phyloP scores from a whole-genome alignment of 164 flowering plant species.

The Berberis vulgaris region DNA sequence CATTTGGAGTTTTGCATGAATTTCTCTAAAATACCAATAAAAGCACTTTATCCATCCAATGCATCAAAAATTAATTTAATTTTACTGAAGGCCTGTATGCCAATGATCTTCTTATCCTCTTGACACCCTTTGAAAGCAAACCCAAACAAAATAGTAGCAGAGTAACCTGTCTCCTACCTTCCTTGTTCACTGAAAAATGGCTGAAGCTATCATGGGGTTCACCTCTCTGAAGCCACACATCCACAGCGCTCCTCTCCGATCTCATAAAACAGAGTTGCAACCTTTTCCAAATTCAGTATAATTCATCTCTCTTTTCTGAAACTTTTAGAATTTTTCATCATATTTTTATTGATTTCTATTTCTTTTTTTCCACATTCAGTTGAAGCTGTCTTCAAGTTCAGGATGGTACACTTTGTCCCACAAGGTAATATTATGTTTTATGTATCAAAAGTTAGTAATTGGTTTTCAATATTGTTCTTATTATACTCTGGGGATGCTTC shows the following conservation, averaged over 20 bases:
- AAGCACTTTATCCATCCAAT: too few relatives aligned
- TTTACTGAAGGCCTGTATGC: too few relatives aligned
- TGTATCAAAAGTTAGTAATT: not conserved
- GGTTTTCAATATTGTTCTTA: not conserved
- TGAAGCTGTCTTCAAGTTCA: constrained; percentile 31
- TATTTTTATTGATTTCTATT: not conserved
- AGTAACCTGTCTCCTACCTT: too few relatives aligned
- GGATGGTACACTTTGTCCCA: constrained; percentile 17
- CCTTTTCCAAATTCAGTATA: constrained; percentile 25
- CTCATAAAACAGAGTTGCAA: constrained; percentile 22
- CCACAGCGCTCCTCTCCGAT: constrained; percentile 3
- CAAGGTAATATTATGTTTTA: constrained; percentile 22
- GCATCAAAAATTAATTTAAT: too few relatives aligned
- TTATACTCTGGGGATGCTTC: not conserved
- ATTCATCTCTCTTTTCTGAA: not conserved
- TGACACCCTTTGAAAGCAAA: too few relatives aligned
- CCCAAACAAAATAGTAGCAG: too few relatives aligned
- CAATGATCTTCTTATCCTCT: too few relatives aligned
- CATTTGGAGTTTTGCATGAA: too few relatives aligned
- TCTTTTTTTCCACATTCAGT: constrained; percentile 24
- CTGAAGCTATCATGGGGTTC: too few relatives aligned
- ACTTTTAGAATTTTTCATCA: constrained; percentile 1
- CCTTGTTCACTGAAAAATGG: too few relatives aligned
- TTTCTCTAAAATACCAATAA: too few relatives aligned
- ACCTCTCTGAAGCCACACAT: too few relatives aligned